phyloP scores from a whole-genome alignment of 495 filamentous ascomycete species.

The Penicillium waksmanii region DNA sequence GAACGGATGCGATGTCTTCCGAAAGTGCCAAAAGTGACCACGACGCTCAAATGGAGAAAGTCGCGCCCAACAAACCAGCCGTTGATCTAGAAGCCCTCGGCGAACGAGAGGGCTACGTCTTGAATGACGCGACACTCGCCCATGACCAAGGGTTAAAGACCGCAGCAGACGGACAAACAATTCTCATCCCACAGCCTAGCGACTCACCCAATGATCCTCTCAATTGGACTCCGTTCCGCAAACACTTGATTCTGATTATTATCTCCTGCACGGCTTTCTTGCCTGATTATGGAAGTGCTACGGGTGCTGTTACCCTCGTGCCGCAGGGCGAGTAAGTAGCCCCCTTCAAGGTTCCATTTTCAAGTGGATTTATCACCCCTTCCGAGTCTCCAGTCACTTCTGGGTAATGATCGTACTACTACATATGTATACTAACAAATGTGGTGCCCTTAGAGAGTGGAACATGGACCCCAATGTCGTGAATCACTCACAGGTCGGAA shows the following conservation, averaged over 20 bases:
- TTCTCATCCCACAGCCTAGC: constrained; percentile 64
- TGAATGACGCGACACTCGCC: constrained; percentile 22
- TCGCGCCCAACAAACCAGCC: neutral
- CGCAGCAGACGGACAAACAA: constrained; percentile 36
- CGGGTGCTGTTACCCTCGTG: constrained; percentile 56
- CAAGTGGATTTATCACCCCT: neutral
- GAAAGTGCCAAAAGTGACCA: neutral
- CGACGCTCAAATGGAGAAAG: neutral
- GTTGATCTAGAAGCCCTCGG: constrained; percentile 26
- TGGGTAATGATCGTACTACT: too few relatives aligned
- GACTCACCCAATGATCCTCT: constrained; percentile 60
- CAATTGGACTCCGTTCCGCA: constrained; percentile 58
- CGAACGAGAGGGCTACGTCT: constrained; percentile 31
- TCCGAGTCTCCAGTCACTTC: too few relatives aligned
- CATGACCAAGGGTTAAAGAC: constrained; percentile 26
- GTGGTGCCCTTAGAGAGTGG: constrained; percentile 40
- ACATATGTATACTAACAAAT: neutral
- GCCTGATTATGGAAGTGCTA: constrained; percentile 60
- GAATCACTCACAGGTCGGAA: constrained; percentile 59
- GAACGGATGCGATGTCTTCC: neutral
- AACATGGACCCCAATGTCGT: constrained; percentile 50
- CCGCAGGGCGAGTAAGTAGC: constrained; percentile 49
- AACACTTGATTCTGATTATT: constrained; percentile 57
- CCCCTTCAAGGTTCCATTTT: neutral
- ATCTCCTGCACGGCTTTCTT: constrained; percentile 58